A percentile compares a stretch with the other conserved stretches of the same genome.
phyloP scores from a whole-genome alignment of 768 basidiomycete genomes.

The Phallus indusiatus region DNA sequence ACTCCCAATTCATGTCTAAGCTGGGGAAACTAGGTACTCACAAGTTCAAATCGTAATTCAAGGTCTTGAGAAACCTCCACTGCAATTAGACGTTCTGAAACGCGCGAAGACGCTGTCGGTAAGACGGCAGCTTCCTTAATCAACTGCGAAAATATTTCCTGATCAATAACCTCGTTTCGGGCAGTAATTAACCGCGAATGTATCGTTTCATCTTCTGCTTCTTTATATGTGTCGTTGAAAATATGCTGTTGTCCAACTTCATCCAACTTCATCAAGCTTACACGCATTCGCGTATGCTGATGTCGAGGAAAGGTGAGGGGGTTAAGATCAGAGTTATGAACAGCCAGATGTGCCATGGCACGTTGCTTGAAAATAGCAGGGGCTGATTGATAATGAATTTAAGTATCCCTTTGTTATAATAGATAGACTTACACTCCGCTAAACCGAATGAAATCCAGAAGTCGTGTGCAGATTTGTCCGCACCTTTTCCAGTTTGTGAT shows the following conservation, averaged over 20 bases:
- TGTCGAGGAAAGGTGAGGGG: slow-evolving; percentile 54
- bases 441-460: slow-evolving; percentile 73
- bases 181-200: slow-evolving; percentile 46
- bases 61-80: slow-evolving; percentile 67
- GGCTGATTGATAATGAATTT: slow-evolving; percentile 31
- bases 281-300: slow-evolving; percentile 51
- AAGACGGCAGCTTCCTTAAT: slow-evolving; percentile 70
- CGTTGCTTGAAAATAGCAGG: slow-evolving; percentile 51
- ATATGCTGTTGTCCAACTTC: slow-evolving; percentile 24
- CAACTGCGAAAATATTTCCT: slow-evolving; percentile 68
- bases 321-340: slow-evolving; percentile 32
- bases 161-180: slow-evolving; percentile 67
- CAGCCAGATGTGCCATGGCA: slow-evolving; percentile 62
- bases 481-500: slow-evolving; percentile 61
- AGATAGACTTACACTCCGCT: slow-evolving; percentile 60
- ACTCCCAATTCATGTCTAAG: not conserved
- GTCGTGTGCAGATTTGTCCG: slow-evolving; percentile 73
- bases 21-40: slow-evolving; percentile 23
- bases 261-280: slow-evolving; percentile 37
- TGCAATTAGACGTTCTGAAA: slow-evolving; percentile 68
- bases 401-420: not conserved
- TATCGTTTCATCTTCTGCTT: slow-evolving; percentile 24
- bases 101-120: slow-evolving; percentile 66
- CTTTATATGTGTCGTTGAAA: slow-evolving; percentile 29
- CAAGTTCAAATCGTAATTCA: slow-evolving; percentile 66